A percentile compares a stretch with the other conserved stretches of the same genome.
Conservation (phyloP, 108 stramenopile species). For the Pseudonitzschia delicatissima region DNA sequence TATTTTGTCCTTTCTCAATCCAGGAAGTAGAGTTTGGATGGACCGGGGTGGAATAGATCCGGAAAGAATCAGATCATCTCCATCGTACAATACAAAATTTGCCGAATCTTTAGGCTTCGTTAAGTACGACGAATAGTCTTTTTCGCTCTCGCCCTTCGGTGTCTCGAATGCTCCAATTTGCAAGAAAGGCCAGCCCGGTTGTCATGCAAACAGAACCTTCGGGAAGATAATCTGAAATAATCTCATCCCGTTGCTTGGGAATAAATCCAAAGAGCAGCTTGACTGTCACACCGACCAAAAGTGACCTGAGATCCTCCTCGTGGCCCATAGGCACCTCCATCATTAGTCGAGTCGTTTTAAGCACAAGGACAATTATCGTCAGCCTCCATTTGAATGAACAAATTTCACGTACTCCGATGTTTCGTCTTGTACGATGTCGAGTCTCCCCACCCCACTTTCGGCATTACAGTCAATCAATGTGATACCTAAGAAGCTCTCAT, state of each 20-base stretch:
- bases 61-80: constrained; percentile 46
- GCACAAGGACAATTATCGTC: constrained; percentile 41
- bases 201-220: constrained; percentile 78
- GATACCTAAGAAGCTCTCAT: constrained; percentile 48
- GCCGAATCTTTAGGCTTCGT: constrained; percentile 74
- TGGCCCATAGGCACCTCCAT: constrained; percentile 79
- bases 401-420: constrained; percentile 18
- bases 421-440: constrained; percentile 34
- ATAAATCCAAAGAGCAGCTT: constrained; percentile 54
- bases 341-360: constrained; percentile 42
- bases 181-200: constrained; percentile 88
- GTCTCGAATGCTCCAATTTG: constrained; percentile 83
- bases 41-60: constrained; percentile 76
- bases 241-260: constrained; percentile 52
- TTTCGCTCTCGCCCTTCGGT: constrained; percentile 44
- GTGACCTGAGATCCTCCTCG: constrained; percentile 71
- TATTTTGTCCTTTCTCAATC: constrained; percentile 15
- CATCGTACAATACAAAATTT: constrained; percentile 71
- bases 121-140: constrained; percentile 62
- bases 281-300: constrained; percentile 52
- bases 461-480: constrained; percentile 20
- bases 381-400: constrained; percentile 15
- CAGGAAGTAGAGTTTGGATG: constrained; percentile 69
- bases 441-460: constrained; percentile 32
- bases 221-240: constrained; percentile 42